Percentiles rank a stretch among this genome's conserved stretches.
These are phyloP conservation scores for Ceratobasidium sp. DNA, from an alignment of 1,284 basidiomycete species.

Conservation along the genomic window DNA sequence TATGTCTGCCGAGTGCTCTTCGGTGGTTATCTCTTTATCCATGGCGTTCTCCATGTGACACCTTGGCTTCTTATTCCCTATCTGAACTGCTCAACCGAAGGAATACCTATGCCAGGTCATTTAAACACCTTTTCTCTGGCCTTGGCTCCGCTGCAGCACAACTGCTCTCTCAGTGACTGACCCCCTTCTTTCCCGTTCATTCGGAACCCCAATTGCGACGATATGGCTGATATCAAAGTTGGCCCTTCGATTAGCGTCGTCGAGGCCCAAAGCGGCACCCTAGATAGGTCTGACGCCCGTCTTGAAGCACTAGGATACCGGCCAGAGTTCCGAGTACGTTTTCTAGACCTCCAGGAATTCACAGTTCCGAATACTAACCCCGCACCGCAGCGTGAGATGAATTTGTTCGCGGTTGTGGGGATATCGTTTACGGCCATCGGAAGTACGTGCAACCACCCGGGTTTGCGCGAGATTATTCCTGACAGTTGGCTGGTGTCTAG, in stretches of 20 bases:
- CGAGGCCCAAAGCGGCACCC: slow-evolving; percentile 30
- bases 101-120: not conserved
- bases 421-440: slow-evolving; percentile 61
- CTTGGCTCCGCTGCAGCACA: not conserved
- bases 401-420: slow-evolving; percentile 68
- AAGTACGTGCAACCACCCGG: not conserved
- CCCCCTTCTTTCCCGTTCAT: not conserved
- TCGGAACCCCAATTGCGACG: not conserved
- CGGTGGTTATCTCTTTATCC: not conserved
- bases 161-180: not conserved
- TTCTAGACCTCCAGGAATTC: not conserved
- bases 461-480: not conserved
- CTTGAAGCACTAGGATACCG: slow-evolving; percentile 66
- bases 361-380: slow-evolving; percentile 1
- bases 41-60: slow-evolving; percentile 4
- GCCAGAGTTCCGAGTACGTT: slow-evolving; percentile 58
- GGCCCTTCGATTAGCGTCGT: slow-evolving; percentile 5
- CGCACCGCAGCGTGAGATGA: slow-evolving; percentile 62
- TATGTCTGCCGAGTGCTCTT: not conserved
- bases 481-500: slow-evolving; percentile 48
- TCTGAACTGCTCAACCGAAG: not conserved
- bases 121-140: slow-evolving; percentile 2
- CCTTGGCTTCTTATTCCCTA: not conserved
- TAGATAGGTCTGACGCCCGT: slow-evolving; percentile 59
- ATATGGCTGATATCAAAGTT: slow-evolving; percentile 8